Conservation (phyloP, 257 asterid genomes). For the Przewalskia tangutica region DNA sequence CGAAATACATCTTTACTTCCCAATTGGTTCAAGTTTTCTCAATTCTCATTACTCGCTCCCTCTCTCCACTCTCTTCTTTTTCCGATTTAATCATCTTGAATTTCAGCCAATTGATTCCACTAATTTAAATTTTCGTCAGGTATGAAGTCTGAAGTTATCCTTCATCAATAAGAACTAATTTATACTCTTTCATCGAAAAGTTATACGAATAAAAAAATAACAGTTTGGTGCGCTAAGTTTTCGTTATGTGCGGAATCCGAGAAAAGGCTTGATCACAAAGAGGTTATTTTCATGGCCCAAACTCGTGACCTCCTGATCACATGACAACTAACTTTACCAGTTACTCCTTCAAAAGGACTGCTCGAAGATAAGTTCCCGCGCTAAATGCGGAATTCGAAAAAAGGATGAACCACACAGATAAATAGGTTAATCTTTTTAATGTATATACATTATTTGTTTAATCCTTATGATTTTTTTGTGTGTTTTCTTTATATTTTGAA, state of each 20-base stretch:
- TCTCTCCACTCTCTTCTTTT: not conserved
- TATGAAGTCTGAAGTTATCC: not conserved
- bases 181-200: not conserved
- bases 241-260: too few relatives aligned
- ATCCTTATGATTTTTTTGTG: not conserved
- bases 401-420: not conserved
- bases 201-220: too few relatives aligned
- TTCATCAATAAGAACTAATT: not conserved
- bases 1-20: too few relatives aligned
- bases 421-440: not conserved
- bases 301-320: too few relatives aligned
- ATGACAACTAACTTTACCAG: too few relatives aligned
- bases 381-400: too few relatives aligned
- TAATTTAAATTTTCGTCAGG: not conserved
- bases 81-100: not conserved
- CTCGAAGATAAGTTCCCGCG: too few relatives aligned
- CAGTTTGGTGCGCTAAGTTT: too few relatives aligned
- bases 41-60: not conserved
- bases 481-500: not conserved
- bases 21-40: slow-evolving; percentile 6
- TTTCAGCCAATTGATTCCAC: rapidly evolving
- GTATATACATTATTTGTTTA: not conserved
- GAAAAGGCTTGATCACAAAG: too few relatives aligned
- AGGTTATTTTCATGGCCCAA: too few relatives aligned
- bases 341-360: too few relatives aligned